Evolutionary conservation across 2,329 filamentous ascomycete species (phyloP), one percentile per base, ranked within the genome.

Genomic region (Coniochaeta hoffmannii): DNA sequence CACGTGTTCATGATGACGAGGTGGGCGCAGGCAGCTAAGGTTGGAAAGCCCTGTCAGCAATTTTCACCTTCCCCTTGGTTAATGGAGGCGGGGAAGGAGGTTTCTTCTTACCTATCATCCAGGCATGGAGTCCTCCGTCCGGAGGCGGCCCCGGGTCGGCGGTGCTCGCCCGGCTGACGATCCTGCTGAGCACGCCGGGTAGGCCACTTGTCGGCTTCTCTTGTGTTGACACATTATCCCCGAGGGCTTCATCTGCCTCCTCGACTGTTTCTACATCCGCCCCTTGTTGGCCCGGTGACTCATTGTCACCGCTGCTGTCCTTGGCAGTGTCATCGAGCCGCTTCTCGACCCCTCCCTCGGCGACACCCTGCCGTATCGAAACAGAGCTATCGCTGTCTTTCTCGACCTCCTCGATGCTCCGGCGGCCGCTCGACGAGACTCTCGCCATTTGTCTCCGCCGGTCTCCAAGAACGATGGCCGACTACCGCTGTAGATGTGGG

Each of bases 1-100:
- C 78, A 81, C 2, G 77, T 79, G 59, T 77, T 77, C 69, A 76
- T 75, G 46, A 80, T 69, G 17, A 76, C 69, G 2, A 81, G 61
- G 60, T 81, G 78, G 0, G 64, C 68, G 46, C 69, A 69, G 8
- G 69, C 56, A 28, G 69, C 73, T 72, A n/a, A n/a, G n/a, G n/a
- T 57, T 14, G n/a, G 12, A 38, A 6, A 8, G 11, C 28, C 50
- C 11, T 8, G 49, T 50, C 10, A 50, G 49, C 28, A 32, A 52
- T 26, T 15, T 11, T n/a, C 4, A 35, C 9, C 3, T 12, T 3
- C 22, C 30, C 7, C 30, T 32, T 32, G 9, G 15, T 9, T 7
- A 36, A 36, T 14, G 15, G 34, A 32, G 30, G 12, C 7, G 7
- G 12, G 12, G 30, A 12, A 28, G 17, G 31, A n/a, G n/a, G n/a